These are phyloP conservation scores for Haplosporangium gracile DNA, from an alignment of 192 early-diverging fungal genomes.

Conservation along the genomic window DNA sequence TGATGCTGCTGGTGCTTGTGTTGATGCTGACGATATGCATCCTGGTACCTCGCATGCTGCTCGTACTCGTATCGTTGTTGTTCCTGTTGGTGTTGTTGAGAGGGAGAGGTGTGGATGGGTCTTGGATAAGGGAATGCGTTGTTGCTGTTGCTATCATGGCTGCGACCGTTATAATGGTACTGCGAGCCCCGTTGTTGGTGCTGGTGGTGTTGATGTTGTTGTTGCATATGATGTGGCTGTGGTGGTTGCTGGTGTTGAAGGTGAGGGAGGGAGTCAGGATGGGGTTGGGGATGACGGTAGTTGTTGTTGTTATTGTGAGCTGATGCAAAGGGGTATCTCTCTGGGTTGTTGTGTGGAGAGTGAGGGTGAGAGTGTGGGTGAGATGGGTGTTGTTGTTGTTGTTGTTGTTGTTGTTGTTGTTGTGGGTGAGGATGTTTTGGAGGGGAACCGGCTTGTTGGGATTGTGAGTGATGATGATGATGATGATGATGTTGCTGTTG, in stretches of 20 bases:
- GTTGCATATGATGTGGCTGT: slow-evolving; percentile 11
- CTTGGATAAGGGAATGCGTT: not conserved
- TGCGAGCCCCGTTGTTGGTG: slow-evolving; percentile 2
- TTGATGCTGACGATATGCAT: slow-evolving; percentile 2
- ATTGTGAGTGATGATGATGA: slow-evolving; percentile 5
- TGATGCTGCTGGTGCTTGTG: not conserved
- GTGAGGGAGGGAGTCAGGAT: not conserved
- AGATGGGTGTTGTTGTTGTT: not conserved
- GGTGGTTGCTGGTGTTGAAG: slow-evolving; percentile 9
- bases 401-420: not conserved
- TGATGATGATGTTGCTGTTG: slow-evolving; percentile 18
- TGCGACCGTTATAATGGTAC: not conserved
- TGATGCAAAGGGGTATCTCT: not conserved
- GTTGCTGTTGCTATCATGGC: not conserved
- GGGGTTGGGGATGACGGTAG: not conserved
- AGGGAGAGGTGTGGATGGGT: not conserved
- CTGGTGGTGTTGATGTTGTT: slow-evolving; percentile 4
- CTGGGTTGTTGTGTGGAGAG: not conserved
- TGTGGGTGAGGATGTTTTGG: not conserved
- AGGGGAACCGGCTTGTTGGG: not conserved
- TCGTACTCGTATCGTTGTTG: slow-evolving; percentile 5
- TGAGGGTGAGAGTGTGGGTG: slow-evolving; percentile 6
- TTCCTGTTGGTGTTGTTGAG: not conserved
- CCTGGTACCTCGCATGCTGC: slow-evolving; percentile 4
- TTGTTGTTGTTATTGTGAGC: not conserved